Percentiles rank a stretch among this genome's conserved stretches.
Conservation (phyloP, 1,284 basidiomycete species). For the Boletus semigastroideus region DNA sequence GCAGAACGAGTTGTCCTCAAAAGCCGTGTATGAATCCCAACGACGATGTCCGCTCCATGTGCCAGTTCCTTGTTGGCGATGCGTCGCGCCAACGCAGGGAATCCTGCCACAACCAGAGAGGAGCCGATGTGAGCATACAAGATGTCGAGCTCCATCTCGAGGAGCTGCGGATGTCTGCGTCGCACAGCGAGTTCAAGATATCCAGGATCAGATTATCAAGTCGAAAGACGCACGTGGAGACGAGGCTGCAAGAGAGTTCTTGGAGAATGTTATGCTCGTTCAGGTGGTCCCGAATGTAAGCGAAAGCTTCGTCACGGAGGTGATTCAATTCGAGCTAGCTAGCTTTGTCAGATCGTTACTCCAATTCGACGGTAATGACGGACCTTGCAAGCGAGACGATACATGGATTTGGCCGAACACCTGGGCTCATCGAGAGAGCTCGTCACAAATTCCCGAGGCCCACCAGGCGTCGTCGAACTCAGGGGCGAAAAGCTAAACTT, state of each 20-base stretch:
- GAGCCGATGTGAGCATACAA: conserved; percentile 22
- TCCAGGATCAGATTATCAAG: not conserved
- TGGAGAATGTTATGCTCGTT: conserved; percentile 26
- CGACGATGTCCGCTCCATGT: conserved; percentile 24
- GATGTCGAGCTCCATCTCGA: conserved; percentile 30
- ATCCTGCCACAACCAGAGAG: conserved; percentile 6
- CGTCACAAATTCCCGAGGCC: not conserved
- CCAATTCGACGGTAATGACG: not conserved
- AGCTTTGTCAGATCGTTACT: not conserved
- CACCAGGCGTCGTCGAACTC: conserved; percentile 3
- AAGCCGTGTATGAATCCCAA: conserved; percentile 24
- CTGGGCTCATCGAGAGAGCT: conserved; percentile 7
- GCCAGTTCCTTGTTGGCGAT: conserved; percentile 23
- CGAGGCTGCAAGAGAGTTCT: conserved; percentile 21
- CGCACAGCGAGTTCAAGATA: not conserved
- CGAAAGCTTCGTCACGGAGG: conserved; percentile 24
- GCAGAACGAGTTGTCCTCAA: conserved; percentile 7
- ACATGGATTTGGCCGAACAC: conserved; percentile 35
- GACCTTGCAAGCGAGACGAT: conserved; percentile 30
- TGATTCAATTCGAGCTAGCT: conserved; percentile 19
- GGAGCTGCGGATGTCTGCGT: conserved; percentile 11
- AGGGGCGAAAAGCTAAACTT: conserved; percentile 27
- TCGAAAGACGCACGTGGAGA: conserved; percentile 2
- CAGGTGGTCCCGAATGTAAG: conserved; percentile 16
- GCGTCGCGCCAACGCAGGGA: conserved; percentile 16